These are phyloP conservation scores for Conoideocrella luteorostrata DNA, from an alignment of 2,329 filamentous ascomycete genomes.

Conservation along the genomic window DNA sequence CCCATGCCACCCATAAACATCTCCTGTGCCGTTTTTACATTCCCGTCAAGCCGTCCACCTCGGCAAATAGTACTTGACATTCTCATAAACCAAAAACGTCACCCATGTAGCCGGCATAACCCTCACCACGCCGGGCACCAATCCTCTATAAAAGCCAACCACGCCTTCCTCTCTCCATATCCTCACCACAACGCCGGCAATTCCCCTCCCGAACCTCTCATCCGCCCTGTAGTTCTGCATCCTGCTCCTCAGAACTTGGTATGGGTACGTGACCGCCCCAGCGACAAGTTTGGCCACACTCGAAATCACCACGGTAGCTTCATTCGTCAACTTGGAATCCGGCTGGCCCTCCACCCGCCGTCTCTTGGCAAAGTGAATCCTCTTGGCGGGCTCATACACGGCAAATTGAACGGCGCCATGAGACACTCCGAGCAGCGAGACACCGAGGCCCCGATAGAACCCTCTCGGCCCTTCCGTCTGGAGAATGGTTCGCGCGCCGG, in stretches of 20 bases:
- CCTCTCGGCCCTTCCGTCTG: slow-evolving; percentile 66
- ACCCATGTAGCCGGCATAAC: slow-evolving; percentile 94
- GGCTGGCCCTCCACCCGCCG: neutral
- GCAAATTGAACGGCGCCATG: slow-evolving; percentile 95
- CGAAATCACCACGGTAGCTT: slow-evolving; percentile 75
- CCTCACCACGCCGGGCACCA: slow-evolving; percentile 81
- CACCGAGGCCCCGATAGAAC: slow-evolving; percentile 81
- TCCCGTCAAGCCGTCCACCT: slow-evolving; percentile 29
- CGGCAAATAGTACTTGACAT: slow-evolving; percentile 68
- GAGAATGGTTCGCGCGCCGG: slow-evolving; percentile 63
- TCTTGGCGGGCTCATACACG: slow-evolving; percentile 72
- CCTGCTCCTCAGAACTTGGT: slow-evolving; percentile 83
- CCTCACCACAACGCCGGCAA: slow-evolving; percentile 62
- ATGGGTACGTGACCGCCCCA: slow-evolving; percentile 86
- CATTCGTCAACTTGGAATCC: slow-evolving; percentile 48
- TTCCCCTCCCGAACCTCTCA: slow-evolving; percentile 62
- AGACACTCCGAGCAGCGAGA: slow-evolving; percentile 77
- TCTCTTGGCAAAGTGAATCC: slow-evolving; percentile 39
- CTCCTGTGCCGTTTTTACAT: too few species aligned
- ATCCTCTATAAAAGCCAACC: slow-evolving; percentile 82
- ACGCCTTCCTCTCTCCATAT: slow-evolving; percentile 76
- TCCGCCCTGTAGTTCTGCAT: slow-evolving; percentile 86
- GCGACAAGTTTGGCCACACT: slow-evolving; percentile 80
- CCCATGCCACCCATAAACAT: too few species aligned
- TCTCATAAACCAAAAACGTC: slow-evolving; percentile 96